Percentiles rank a stretch among this genome's conserved stretches.
Conservation (phyloP, 2,329 filamentous ascomycete species). For the Dactylonectria macrodidyma region DNA sequence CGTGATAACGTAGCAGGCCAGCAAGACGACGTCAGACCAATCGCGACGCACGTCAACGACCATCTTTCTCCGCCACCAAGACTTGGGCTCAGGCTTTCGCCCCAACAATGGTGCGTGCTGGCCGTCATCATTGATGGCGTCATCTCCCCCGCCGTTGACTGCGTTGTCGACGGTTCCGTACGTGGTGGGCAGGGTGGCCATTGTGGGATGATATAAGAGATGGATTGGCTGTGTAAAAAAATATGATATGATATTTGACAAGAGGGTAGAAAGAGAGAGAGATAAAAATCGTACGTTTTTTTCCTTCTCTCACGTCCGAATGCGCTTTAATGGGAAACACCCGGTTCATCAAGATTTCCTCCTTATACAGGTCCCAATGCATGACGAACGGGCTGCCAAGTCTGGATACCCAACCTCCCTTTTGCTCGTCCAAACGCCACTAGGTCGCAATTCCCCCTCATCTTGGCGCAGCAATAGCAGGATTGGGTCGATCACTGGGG, state of each 20-base stretch:
- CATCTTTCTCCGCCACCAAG: slow-evolving; percentile 40
- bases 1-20: slow-evolving; percentile 83
- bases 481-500: neutral
- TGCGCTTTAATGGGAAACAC: neutral
- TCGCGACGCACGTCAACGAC: slow-evolving; percentile 58
- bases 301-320: neutral
- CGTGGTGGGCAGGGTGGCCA: slow-evolving; percentile 33
- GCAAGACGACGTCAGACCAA: slow-evolving; percentile 77
- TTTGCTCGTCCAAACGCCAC: neutral
- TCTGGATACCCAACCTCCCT: neutral
- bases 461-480: neutral
- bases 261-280: neutral
- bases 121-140: slow-evolving; percentile 28
- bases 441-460: neutral
- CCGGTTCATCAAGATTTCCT: neutral
- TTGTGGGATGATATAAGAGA: slow-evolving; percentile 10
- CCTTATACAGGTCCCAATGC: slow-evolving; percentile 10
- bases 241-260: too few relatives aligned
- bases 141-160: slow-evolving; percentile 21
- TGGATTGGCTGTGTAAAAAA: slow-evolving; percentile 1
- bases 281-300: slow-evolving; percentile 12
- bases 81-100: slow-evolving; percentile 33
- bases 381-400: neutral
- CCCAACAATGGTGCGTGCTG: slow-evolving; percentile 35
- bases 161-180: slow-evolving; percentile 39